phyloP scores from a whole-genome alignment of 495 filamentous ascomycete species.

The Immersiella caudata region DNA sequence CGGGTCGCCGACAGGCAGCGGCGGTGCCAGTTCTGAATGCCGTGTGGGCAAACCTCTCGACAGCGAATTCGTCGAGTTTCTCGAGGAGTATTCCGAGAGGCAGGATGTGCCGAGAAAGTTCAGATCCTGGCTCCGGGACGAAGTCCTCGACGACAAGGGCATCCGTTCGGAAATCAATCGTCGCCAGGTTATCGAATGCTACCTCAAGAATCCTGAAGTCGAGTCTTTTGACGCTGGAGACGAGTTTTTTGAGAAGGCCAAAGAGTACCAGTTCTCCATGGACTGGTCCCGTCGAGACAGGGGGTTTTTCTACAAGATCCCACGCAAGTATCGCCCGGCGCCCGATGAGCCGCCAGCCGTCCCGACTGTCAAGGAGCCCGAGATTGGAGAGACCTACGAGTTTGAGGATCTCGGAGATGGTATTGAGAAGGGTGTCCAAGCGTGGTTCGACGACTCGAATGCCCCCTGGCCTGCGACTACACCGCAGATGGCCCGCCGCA shows the following conservation, averaged over 20 bases:
- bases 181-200: not conserved
- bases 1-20: no score
- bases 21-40: no score
- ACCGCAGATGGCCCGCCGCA: no score
- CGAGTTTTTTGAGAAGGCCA: slow-evolving; percentile 17
- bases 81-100: not conserved
- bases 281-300: not conserved
- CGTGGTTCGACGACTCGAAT: no score
- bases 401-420: no score
- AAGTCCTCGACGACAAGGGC: not conserved
- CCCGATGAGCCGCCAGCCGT: not conserved
- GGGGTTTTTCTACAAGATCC: not conserved
- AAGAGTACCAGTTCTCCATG: slow-evolving; percentile 11
- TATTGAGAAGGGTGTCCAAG: no score
- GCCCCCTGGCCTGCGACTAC: no score
- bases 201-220: slow-evolving; percentile 2
- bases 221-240: not conserved
- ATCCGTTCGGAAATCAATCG: not conserved
- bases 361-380: no score
- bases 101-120: not conserved
- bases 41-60: not conserved
- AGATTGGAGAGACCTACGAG: no score
- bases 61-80: not conserved
- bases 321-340: not conserved
- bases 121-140: not conserved